phyloP scores from a whole-genome alignment of 352 stramenopile genomes.

The Globisporangium carolinianum region DNA sequence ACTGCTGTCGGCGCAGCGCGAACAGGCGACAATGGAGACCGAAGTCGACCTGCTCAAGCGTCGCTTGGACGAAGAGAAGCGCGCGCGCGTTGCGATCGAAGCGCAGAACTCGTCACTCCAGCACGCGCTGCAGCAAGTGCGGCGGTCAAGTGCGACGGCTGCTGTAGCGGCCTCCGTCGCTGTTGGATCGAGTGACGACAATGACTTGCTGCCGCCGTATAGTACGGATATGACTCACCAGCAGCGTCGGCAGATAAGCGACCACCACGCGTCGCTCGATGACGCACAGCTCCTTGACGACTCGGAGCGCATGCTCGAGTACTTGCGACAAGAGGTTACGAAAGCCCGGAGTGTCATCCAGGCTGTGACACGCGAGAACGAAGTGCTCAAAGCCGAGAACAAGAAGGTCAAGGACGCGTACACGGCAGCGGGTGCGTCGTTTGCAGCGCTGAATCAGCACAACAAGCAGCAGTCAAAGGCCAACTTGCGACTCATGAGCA shows the following conservation, averaged over 20 bases:
- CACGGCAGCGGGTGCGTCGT: constrained; percentile 87
- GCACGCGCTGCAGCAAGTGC: constrained; percentile 57
- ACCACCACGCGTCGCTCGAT: constrained; percentile 34
- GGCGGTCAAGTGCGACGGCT: constrained; percentile 24
- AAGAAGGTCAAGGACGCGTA: constrained; percentile 92
- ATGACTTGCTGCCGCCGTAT: constrained; percentile 11
- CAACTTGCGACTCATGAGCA: constrained; percentile 87
- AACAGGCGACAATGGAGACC: constrained; percentile 70
- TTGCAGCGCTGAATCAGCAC: constrained; percentile 90
- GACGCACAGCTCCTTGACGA: constrained; percentile 72
- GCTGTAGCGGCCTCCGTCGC: not conserved
- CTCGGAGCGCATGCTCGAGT: constrained; percentile 82
- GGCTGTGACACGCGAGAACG: constrained; percentile 61
- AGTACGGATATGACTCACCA: too few species aligned
- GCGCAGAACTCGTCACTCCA: constrained; percentile 69
- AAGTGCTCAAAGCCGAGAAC: constrained; percentile 82
- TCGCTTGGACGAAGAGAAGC: constrained; percentile 75
- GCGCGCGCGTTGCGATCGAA: constrained; percentile 58
- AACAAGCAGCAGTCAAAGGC: constrained; percentile 92
- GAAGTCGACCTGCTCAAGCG: constrained; percentile 69
- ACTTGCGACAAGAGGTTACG: constrained; percentile 68
- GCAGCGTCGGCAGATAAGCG: too few species aligned
- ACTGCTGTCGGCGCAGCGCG: constrained; percentile 50
- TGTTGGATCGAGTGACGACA: constrained; percentile 20
- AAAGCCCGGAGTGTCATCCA: constrained; percentile 71